These are phyloP conservation scores for Flagelloscypha sp. DNA, from an alignment of 768 basidiomycete genomes.

Conservation along the genomic window DNA sequence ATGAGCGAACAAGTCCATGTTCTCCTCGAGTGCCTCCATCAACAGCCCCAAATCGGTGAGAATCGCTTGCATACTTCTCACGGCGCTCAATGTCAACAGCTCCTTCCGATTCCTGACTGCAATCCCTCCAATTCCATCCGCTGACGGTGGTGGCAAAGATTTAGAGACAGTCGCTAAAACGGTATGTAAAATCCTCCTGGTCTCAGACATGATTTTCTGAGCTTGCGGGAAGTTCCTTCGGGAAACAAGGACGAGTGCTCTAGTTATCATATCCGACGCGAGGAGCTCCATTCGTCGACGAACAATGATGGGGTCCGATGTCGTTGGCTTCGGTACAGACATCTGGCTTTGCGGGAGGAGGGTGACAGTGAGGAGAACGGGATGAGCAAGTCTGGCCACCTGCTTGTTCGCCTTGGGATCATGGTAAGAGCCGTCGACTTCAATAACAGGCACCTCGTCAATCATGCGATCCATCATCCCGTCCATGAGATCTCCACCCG, in stretches of 20 bases:
- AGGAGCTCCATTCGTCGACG: constrained; percentile 94
- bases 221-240: constrained; percentile 88
- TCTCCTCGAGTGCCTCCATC: constrained; percentile 83
- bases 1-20: constrained; percentile 85
- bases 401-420: constrained; percentile 82
- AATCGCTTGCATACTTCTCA: constrained; percentile 77
- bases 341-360: constrained; percentile 54
- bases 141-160: constrained; percentile 51
- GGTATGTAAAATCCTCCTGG: constrained; percentile 86
- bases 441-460: constrained; percentile 93
- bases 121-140: constrained; percentile 24
- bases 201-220: constrained; percentile 82
- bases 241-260: constrained; percentile 86
- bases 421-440: constrained; percentile 92
- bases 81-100: constrained; percentile 58
- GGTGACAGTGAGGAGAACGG: constrained; percentile 90
- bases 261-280: constrained; percentile 95
- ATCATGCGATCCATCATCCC: constrained; percentile 97
- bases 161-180: constrained; percentile 81
- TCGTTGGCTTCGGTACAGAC: constrained; percentile 29
- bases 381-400: constrained; percentile 83
- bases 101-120: constrained; percentile 74
- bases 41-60: constrained; percentile 82
- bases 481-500: constrained; percentile 60
- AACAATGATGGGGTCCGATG: constrained; percentile 82